A percentile compares a stretch with the other conserved stretches of the same genome.
Evolutionary conservation across 768 basidiomycete genomes (phyloP).

Genomic region (Sarcomyxa edulis): DNA sequence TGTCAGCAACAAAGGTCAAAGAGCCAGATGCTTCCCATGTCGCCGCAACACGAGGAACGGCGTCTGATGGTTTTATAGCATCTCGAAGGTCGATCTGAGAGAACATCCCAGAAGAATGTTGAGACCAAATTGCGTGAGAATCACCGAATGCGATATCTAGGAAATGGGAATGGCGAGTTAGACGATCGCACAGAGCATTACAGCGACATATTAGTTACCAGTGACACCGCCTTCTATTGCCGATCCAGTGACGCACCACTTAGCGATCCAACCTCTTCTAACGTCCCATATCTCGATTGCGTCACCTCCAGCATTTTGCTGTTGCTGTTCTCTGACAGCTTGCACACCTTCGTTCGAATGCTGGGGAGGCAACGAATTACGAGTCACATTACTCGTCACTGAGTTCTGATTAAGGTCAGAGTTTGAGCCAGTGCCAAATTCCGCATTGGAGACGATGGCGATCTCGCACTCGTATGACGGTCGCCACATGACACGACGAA

Average conservation of each 20-base stretch:
- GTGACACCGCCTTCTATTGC: constrained; percentile 68
- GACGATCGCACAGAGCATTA: constrained; percentile 2
- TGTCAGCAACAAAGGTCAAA: constrained; percentile 62
- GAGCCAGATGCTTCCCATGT: constrained; percentile 66
- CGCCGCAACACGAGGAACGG: constrained; percentile 55
- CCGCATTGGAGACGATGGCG: constrained; percentile 65
- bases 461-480: constrained; percentile 74
- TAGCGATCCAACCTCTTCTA: constrained; percentile 72
- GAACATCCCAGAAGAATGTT: constrained; percentile 73
- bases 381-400: no score
- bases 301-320: constrained; percentile 39
- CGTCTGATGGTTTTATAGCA: constrained; percentile 58
- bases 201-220: constrained; percentile 37
- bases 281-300: constrained; percentile 86
- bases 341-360: no score
- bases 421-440: constrained; percentile 30
- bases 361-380: no score
- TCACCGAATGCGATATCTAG: constrained; percentile 67
- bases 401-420: constrained; percentile 11
- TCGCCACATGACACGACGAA: constrained; percentile 72
- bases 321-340: no score
- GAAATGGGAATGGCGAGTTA: constrained; percentile 1
- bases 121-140: constrained; percentile 67
- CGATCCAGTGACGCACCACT: constrained; percentile 70
- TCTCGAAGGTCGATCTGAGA: constrained; percentile 73